Evolutionary conservation across 805 yeast genomes (phyloP), one percentile per base, ranked within the genome.

Genomic region (Isabelozyma gotoi): DNA sequence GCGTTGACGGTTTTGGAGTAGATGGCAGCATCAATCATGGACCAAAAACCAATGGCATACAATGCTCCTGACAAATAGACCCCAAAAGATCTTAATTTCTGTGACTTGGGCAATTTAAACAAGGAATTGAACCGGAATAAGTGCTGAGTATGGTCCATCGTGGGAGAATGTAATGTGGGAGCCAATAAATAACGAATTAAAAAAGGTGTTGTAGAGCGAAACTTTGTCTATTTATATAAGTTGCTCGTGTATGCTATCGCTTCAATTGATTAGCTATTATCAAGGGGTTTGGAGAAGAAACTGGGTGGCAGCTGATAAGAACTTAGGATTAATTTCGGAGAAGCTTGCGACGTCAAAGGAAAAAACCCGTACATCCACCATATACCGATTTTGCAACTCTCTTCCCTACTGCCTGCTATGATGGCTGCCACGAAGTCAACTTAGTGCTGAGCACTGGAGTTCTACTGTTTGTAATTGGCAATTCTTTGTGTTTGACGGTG

Each of bases 31-130:
- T 92, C 98, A 15, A 94, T 65, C 65, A 92, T 80, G 16, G 84
- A 70, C 95, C 97, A 92, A 60, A 92, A 84, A 6, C 96, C 98
- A 42, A 85, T 63, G 33, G 97, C 86, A 53, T 86, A 92, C 20
- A 86, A 63, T 0, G 82, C 84, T 8, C 94, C 94, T 0, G 90
- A 71, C n/a, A 82, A 50, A 56, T 88, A 89, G 12, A 89, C 89
- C 12, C 96, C 92, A 35, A 77, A 63, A 1, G 89, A 76, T 55
- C 94, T 73, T 35, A 88, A 72, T 35, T 84, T 76, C 41, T 81
- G 80, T 6, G 94, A 82, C 52, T 83, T 80, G 41, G 96, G 89
- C 19, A 86, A 67, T 44, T 74, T 77, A 53, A 88, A 78, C 48
- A 59, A 53, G 24, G 65, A 53, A 38, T 77, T 77, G 64, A 87